phyloP scores from a whole-genome alignment of 192 early-diverging fungal genomes.

The Backusella circina region DNA sequence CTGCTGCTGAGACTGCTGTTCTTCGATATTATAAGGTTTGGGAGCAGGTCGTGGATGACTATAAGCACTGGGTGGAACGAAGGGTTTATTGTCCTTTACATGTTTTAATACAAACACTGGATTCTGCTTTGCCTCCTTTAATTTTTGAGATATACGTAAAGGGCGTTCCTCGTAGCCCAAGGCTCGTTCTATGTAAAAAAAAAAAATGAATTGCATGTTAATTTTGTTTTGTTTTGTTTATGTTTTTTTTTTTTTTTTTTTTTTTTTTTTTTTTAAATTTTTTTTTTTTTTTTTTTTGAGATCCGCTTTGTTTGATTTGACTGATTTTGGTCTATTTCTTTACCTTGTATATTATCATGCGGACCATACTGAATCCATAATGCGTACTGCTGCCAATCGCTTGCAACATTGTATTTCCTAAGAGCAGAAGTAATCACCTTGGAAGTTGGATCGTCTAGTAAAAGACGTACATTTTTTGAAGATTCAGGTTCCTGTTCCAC shows the following conservation, averaged over 20 bases:
- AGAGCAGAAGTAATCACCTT: slow-evolving; percentile 84
- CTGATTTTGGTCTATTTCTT: neutral
- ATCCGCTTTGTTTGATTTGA: neutral
- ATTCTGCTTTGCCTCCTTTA: slow-evolving; percentile 64
- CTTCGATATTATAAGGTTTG: neutral
- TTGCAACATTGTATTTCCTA: slow-evolving; percentile 88
- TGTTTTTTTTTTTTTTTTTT: neutral
- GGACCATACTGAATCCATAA: slow-evolving; percentile 76
- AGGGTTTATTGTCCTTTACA: slow-evolving; percentile 59
- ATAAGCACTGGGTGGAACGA: slow-evolving; percentile 28
- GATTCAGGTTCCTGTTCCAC: slow-evolving; percentile 47
- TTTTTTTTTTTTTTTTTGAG: neutral
- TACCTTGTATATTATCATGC: slow-evolving; percentile 53
- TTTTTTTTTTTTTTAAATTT: neutral
- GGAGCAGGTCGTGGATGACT: neutral
- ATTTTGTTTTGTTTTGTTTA: neutral
- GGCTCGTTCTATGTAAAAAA: slow-evolving; percentile 63
- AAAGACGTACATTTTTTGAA: slow-evolving; percentile 84
- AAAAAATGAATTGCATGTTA: neutral
- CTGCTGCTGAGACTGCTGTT: neutral
- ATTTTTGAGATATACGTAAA: slow-evolving; percentile 63
- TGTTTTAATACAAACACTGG: slow-evolving; percentile 78
- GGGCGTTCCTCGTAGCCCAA: slow-evolving; percentile 80
- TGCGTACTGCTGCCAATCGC: slow-evolving; percentile 83
- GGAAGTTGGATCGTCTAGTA: slow-evolving; percentile 75